Conservation (phyloP, 202 grass and related monocot species). For the Digitaria exilis region DNA sequence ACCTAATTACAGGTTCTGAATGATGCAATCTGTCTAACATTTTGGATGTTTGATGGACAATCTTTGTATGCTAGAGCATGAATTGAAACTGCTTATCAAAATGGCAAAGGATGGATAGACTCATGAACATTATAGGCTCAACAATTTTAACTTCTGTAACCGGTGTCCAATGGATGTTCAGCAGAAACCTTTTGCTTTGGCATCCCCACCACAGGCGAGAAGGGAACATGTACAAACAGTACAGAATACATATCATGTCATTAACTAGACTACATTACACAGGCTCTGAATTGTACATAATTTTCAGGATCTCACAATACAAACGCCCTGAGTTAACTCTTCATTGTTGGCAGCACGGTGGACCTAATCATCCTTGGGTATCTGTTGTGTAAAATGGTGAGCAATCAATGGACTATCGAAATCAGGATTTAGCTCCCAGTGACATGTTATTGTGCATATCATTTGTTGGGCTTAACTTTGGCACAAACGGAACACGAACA, state of each 20-base stretch:
- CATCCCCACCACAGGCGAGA: neutral
- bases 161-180: neutral
- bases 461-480: conserved; percentile 6
- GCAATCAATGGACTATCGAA: neutral
- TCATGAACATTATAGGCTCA: neutral
- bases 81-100: neutral
- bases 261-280: neutral
- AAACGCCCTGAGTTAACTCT: neutral
- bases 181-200: conserved; percentile 14
- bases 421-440: neutral
- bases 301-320: neutral
- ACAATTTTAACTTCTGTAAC: conserved; percentile 2
- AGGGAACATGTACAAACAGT: neutral
- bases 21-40: conserved; percentile 13
- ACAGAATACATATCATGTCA: neutral
- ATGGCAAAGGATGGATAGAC: conserved; percentile 5
- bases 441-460: neutral
- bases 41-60: neutral
- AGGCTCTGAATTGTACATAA: neutral
- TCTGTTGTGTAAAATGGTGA: neutral
- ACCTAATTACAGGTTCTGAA: conserved; percentile 23
- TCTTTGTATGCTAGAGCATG: neutral
- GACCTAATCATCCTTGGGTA: neutral
- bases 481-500: no score
- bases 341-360: neutral